Evolutionary conservation across 192 early-diverging fungal genomes (phyloP), one percentile per base, ranked within the genome.

Genomic region (Mortierella antarctica): DNA sequence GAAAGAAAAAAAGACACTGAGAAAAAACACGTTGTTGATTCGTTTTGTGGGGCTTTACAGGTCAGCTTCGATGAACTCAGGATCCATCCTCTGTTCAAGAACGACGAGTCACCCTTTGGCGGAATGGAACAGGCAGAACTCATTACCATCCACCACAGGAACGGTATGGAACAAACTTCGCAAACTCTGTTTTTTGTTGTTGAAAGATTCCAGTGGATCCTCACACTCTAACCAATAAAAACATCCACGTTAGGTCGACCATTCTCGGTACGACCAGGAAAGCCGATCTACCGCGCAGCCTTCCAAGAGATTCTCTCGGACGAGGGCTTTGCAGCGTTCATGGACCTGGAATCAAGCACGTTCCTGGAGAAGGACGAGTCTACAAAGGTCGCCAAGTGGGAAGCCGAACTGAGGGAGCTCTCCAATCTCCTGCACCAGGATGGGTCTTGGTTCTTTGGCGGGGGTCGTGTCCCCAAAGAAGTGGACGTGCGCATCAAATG

Each of bases 111-210:
- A 6, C 87, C 95, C 7, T 86, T 98, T 18, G 85, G 90, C 67
- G 93, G 89, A 2, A 93, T 99, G 92, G 96, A 98, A 74, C 90
- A 94, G 50, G 92, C 93, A 17, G 95, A 96, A 70, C 85, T 99
- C 47, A 96, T 99, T 55, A 87, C 86, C 8, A 88, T 98, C 62
- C 74, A 77, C 6, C 90, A 96, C 52, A 77, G 93, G 53, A 89
- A 96, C 84, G 92, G 89, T 91, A 84, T 71, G 46, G 11, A 55
- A 69, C 2, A 51, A 45, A 7, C 10, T 11, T 17, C 6, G 59
- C n/a, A 5, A 45, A 41, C n/a, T 51, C 7, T 64, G 7, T 69
- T 49, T 49, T 20, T 48, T 39, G 10, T 48, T 47, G 57, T 49
- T 57, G 46, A 62, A 13, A 45, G 23, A 6, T 62, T 62, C 42